Evolutionary conservation across 2,329 filamentous ascomycete species (phyloP).

Genomic region (Incumbomyces lentus): DNA sequence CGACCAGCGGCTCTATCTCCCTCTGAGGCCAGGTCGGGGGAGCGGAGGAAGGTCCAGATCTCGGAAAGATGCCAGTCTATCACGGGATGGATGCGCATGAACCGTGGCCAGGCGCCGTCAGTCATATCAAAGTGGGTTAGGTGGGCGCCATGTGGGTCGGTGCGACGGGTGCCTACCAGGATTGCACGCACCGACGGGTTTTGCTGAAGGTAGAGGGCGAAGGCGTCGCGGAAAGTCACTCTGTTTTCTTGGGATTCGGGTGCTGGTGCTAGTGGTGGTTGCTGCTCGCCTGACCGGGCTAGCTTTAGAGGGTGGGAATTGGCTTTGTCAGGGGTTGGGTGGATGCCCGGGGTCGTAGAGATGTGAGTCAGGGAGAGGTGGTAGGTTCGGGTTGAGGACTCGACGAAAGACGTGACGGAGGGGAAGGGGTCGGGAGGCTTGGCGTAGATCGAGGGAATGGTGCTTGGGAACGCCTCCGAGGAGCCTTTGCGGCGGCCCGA

Average conservation of each 20-base stretch:
- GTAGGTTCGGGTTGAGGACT: constrained; percentile 54
- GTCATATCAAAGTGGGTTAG: constrained; percentile 78
- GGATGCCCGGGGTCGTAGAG: constrained; percentile 44
- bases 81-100: constrained; percentile 88
- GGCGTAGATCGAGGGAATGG: constrained; percentile 81
- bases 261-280: neutral
- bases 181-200: constrained; percentile 57
- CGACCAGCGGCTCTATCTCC: constrained; percentile 5
- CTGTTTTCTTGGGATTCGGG: constrained; percentile 5
- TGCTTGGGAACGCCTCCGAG: constrained; percentile 29
- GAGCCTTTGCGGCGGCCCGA: constrained; percentile 4
- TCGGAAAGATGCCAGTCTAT: constrained; percentile 97
- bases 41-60: constrained; percentile 71
- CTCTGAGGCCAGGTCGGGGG: constrained; percentile 49
- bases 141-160: constrained; percentile 76
- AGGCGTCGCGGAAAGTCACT: constrained; percentile 62
- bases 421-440: constrained; percentile 73
- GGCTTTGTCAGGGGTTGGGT: constrained; percentile 9
- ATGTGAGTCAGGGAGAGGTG: constrained; percentile 67
- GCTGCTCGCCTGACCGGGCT: neutral
- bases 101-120: constrained; percentile 78
- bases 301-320: constrained; percentile 11
- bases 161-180: constrained; percentile 78
- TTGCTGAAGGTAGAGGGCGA: constrained; percentile 58
- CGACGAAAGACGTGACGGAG: constrained; percentile 78